Evolutionary conservation across 2,329 filamentous ascomycete genomes (phyloP).

Genomic region (Aureobasidium namibiae): DNA sequence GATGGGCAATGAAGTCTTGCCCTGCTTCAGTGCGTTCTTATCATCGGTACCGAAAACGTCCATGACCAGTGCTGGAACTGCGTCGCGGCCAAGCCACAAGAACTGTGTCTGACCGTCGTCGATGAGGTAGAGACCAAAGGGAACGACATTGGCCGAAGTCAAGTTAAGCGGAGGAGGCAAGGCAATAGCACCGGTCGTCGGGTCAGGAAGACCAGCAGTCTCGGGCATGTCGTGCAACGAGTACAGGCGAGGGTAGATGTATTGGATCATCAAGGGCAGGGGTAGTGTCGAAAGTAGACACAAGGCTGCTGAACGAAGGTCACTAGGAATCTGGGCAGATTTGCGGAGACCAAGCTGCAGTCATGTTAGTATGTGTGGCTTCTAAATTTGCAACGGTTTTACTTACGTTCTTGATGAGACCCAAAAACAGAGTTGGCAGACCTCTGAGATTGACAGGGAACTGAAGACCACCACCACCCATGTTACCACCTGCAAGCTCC

Average conservation of each 20-base stretch:
- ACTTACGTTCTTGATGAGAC: constrained; percentile 87
- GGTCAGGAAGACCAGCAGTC: constrained; percentile 75
- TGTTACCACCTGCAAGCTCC: constrained; percentile 89
- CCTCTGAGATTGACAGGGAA: constrained; percentile 88
- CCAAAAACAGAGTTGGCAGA: constrained; percentile 83
- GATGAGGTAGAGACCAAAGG: constrained; percentile 90
- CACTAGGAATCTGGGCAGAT: constrained; percentile 86
- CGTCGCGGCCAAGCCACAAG: constrained; percentile 89
- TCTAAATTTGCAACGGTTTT: neutral
- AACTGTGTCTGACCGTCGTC: constrained; percentile 98
- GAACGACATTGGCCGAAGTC: constrained; percentile 76
- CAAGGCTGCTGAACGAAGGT: constrained; percentile 85
- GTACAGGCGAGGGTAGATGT: constrained; percentile 62
- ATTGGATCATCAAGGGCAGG: constrained; percentile 81
- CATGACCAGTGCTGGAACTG: constrained; percentile 75
- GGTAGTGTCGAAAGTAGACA: constrained; percentile 92
- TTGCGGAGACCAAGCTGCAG: constrained; percentile 67
- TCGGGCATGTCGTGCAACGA: constrained; percentile 95
- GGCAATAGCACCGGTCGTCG: constrained; percentile 77
- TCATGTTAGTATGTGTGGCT: constrained; percentile 18
- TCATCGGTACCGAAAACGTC: constrained; percentile 90
- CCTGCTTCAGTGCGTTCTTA: constrained; percentile 75
- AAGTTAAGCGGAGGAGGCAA: constrained; percentile 80
- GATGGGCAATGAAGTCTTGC: constrained; percentile 79
- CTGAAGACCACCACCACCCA: constrained; percentile 84